Evolutionary conservation across 805 yeast species (phyloP), one percentile per base, ranked within the genome.

Genomic region (Myxozyma nipponensis): DNA sequence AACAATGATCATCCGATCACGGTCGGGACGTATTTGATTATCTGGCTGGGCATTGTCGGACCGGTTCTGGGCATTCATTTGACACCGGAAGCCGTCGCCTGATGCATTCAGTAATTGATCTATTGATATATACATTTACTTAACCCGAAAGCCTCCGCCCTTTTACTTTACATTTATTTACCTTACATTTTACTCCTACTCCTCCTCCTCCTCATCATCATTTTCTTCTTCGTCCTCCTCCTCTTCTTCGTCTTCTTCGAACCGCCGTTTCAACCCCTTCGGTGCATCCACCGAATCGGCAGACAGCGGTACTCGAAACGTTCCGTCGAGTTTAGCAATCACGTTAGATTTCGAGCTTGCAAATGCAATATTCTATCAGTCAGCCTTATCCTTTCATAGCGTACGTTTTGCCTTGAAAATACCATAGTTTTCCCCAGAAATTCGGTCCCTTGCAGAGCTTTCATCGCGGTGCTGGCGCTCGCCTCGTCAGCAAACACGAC

Each of bases 361-460:
- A 52, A 47, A 69, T 22, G 48, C 57, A 13, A 70, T 63, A 18
- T 25, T 44, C 57, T 52, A 26, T 17, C 32, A 23, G 17, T 18
- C 18, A 5, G 13, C 3, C n/a, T 18, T 43, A n/a, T 18, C n/a
- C n/a, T n/a, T n/a, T n/a, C n/a, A n/a, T n/a, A n/a, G n/a, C n/a
- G n/a, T n/a, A n/a, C n/a, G n/a, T 15, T 6, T 34, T n/a, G 22
- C 42, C n/a, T 2, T 2, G 10, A 22, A 47, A 54, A 24, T 37
- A 50, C 56, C 58, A 71, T 37, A 18, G 52, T 53, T 44, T 70
- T 70, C 42, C 73, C 74, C 41, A 70, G 53, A 36, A 72, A 59
- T 26, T 23, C 36, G 19, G 51, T 46, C 15, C 67, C 69, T 36
- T 67, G 68, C 3, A 69, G 53, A 3, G 58, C 47, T 10, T 53